These are phyloP conservation scores for Phytophthora sp. DNA, from an alignment of 352 stramenopile species.

Conservation along the genomic window DNA sequence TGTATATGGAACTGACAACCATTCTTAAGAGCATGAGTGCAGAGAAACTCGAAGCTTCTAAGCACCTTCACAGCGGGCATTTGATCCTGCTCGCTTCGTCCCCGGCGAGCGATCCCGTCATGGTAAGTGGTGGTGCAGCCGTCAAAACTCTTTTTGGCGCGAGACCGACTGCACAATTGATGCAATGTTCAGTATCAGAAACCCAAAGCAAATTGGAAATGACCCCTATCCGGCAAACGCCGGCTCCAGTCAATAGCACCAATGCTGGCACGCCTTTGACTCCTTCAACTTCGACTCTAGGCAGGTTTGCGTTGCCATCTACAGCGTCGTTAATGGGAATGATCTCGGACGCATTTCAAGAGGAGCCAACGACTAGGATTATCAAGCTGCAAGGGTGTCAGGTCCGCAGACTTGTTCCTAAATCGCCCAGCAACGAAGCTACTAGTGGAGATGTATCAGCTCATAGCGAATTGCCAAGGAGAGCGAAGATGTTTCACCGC, in stretches of 20 bases:
- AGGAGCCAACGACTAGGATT: slow-evolving; percentile 27
- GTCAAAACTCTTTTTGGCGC: slow-evolving; percentile 46
- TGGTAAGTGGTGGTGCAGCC: slow-evolving; percentile 18
- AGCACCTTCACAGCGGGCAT: slow-evolving; percentile 52
- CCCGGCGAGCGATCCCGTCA: slow-evolving; percentile 17
- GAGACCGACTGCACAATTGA: slow-evolving; percentile 34
- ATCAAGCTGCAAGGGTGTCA: slow-evolving; percentile 66
- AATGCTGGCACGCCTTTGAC: neutral
- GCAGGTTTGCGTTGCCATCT: slow-evolving; percentile 52
- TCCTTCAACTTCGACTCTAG: slow-evolving; percentile 11
- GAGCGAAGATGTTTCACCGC: slow-evolving; percentile 17
- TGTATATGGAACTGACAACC: slow-evolving; percentile 63
- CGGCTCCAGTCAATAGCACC: neutral
- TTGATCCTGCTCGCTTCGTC: slow-evolving; percentile 57
- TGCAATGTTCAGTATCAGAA: slow-evolving; percentile 66
- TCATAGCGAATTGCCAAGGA: neutral
- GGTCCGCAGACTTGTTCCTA: slow-evolving; percentile 38
- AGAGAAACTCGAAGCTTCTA: slow-evolving; percentile 63
- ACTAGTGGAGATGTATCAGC: neutral
- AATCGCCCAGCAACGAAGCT: slow-evolving; percentile 12
- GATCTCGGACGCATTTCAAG: slow-evolving; percentile 54
- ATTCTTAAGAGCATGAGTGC: slow-evolving; percentile 64
- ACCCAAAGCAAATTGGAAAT: slow-evolving; percentile 68
- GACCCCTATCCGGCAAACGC: slow-evolving; percentile 35
- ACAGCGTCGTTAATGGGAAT: slow-evolving; percentile 57